Conservation (phyloP, 352 stramenopile genomes). For the Pseudoperonospora humuli region DNA sequence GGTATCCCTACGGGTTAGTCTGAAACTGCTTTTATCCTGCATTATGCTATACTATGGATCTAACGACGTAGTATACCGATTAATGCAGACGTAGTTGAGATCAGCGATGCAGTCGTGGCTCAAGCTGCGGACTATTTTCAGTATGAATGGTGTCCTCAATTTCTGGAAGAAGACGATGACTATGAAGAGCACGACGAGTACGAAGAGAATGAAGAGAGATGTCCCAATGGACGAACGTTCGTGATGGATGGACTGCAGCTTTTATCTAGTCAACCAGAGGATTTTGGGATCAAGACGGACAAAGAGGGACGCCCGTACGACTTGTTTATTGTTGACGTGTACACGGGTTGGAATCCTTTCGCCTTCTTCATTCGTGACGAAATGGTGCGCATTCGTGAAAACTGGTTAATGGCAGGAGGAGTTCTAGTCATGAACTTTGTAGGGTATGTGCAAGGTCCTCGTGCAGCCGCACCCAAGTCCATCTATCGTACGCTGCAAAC, state of each 20-base stretch:
- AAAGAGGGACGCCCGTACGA: slow-evolving; percentile 33
- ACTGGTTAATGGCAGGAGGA: slow-evolving; percentile 43
- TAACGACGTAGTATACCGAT: background rate
- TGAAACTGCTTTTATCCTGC: background rate
- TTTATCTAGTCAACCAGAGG: slow-evolving; percentile 28
- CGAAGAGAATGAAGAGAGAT: slow-evolving; percentile 13
- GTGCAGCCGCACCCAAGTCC: no score
- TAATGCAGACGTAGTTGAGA: slow-evolving; percentile 60
- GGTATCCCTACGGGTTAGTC: slow-evolving; percentile 47
- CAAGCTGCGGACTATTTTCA: slow-evolving; percentile 65
- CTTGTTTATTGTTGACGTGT: slow-evolving; percentile 58
- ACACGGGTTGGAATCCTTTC: slow-evolving; percentile 67
- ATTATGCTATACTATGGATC: no score
- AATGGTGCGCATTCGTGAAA: slow-evolving; percentile 35
- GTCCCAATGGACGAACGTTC: slow-evolving; percentile 43
- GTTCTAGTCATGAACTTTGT: no score
- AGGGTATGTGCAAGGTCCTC: no score
- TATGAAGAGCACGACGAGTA: background rate
- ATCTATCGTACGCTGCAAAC: no score
- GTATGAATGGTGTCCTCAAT: slow-evolving; percentile 42
- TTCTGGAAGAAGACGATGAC: slow-evolving; percentile 23
- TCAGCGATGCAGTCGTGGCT: slow-evolving; percentile 54
- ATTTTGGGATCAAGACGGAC: slow-evolving; percentile 5
- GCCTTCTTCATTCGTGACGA: slow-evolving; percentile 62
- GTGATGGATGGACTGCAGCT: slow-evolving; percentile 63